Conservation (phyloP, 257 asterid genomes). For the Salvia splendens region DNA sequence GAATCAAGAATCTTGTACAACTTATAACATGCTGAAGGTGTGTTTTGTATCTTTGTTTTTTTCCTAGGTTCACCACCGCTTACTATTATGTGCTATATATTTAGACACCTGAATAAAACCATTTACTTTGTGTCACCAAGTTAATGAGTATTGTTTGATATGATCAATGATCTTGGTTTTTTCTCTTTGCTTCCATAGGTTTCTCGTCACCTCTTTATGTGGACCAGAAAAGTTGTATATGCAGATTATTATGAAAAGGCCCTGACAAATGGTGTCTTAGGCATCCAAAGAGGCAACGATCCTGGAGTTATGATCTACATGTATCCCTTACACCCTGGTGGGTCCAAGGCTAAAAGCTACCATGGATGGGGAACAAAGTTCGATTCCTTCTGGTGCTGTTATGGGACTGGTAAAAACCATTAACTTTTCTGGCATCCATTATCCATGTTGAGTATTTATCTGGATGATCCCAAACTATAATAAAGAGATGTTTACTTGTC, state of each 20-base stretch:
- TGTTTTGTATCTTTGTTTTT: constrained; percentile 13
- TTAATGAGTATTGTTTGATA: neutral
- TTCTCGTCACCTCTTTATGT: constrained; percentile 78
- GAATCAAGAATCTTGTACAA: constrained; percentile 88
- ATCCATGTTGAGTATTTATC: neutral
- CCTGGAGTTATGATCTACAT: constrained; percentile 96
- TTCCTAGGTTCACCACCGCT: neutral
- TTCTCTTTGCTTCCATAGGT: constrained; percentile 50
- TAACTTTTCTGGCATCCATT: constrained; percentile 7
- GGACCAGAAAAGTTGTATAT: constrained; percentile 84
- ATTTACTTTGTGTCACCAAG: neutral
- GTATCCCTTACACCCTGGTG: constrained; percentile 84
- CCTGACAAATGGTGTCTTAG: constrained; percentile 79
- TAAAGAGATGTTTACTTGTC: constrained; percentile 1
- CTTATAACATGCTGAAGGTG: constrained; percentile 98
- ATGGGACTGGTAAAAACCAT: constrained; percentile 75
- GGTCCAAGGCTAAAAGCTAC: constrained; percentile 75
- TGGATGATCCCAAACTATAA: constrained; percentile 6
- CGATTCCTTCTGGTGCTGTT: constrained; percentile 92
- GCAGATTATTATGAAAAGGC: constrained; percentile 96
- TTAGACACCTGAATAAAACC: neutral
- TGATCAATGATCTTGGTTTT: constrained; percentile 16
- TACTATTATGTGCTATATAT: neutral
- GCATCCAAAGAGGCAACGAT: constrained; percentile 86
- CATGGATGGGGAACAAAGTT: constrained; percentile 96